Evolutionary conservation across 139 green algal genomes (phyloP).

Genomic region (Chlamydomonas urium): DNA sequence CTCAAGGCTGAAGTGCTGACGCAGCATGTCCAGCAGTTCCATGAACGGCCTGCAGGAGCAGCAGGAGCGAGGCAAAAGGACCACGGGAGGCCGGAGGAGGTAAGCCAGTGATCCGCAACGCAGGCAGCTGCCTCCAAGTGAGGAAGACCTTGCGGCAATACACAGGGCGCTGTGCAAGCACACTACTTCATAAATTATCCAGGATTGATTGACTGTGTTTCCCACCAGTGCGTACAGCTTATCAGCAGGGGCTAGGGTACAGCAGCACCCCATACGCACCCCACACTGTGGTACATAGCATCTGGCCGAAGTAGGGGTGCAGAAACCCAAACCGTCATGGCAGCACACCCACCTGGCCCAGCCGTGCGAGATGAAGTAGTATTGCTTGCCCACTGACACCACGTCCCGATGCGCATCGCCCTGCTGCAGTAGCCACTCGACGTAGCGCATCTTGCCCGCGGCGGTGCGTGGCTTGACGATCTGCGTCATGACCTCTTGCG

Average conservation of each 20-base stretch:
- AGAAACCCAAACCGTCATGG: no score
- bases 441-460: neutral
- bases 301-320: no score
- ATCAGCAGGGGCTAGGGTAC: no score
- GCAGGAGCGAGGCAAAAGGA: no score
- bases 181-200: neutral
- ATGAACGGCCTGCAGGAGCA: neutral
- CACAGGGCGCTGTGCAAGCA: neutral
- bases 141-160: neutral
- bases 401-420: neutral
- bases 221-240: neutral
- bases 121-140: no score
- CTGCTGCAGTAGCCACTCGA: neutral
- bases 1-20: neutral
- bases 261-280: no score
- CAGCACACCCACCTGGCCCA: no score
- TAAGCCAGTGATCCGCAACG: no score
- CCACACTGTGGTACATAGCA: no score
- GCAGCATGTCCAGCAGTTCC: neutral
- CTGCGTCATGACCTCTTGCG: neutral
- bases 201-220: neutral
- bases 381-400: neutral
- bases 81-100: no score
- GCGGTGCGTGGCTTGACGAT: neutral
- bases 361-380: conserved; percentile 2